Conservation (phyloP, 2,329 filamentous ascomycete genomes). For the Rugonectria rugulosa region DNA sequence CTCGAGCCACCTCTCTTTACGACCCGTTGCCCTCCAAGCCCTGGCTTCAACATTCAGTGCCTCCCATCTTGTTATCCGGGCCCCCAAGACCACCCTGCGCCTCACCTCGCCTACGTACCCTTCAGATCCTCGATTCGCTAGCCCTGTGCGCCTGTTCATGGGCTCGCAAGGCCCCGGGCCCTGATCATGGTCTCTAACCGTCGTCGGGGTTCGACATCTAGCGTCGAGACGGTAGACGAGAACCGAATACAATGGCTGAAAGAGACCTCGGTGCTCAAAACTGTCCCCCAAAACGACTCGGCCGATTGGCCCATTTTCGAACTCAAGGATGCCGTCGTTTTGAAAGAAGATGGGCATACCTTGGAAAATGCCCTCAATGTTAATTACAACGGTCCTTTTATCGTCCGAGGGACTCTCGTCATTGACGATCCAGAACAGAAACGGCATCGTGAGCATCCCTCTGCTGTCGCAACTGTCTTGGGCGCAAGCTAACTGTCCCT, state of each 20-base stretch:
- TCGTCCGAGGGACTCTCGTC: conserved; percentile 66
- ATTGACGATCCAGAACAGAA: conserved; percentile 53
- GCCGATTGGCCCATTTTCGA: conserved; percentile 69
- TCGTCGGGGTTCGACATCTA: conserved; percentile 55
- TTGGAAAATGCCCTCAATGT: conserved; percentile 68
- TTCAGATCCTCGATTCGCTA: background rate
- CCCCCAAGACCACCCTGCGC: background rate
- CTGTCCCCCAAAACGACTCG: conserved; percentile 40
- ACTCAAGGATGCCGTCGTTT: conserved; percentile 67
- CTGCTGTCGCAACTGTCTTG: background rate
- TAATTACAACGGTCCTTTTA: conserved; percentile 65
- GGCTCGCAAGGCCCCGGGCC: conserved; percentile 12
- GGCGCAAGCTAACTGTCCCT: conserved; percentile 22
- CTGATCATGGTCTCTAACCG: conserved; percentile 51
- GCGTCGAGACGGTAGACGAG: conserved; percentile 52
- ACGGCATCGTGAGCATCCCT: conserved; percentile 44
- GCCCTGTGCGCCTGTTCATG: conserved; percentile 20
- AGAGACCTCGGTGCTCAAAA: conserved; percentile 45
- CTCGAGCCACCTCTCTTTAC: too few relatives aligned
- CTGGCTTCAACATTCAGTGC: too few relatives aligned
- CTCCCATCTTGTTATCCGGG: too few relatives aligned
- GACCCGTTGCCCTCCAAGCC: too few relatives aligned
- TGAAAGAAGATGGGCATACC: conserved; percentile 59
- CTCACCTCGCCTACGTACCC: background rate
- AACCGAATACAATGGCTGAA: conserved; percentile 44